Conservation (phyloP, 106 monocot genomes). For the Acorus gramineus region DNA sequence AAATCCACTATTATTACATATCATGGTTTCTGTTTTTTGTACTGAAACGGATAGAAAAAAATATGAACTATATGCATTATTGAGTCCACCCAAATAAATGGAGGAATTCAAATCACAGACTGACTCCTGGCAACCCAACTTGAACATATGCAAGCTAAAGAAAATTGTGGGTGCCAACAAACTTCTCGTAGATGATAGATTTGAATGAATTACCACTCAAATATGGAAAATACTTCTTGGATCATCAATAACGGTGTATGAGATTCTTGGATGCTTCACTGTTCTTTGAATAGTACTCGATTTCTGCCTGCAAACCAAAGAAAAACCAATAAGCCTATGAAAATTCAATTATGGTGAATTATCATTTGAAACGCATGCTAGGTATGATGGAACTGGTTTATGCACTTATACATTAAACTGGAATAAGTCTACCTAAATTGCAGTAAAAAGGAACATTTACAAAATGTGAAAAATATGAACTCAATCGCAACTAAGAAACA, state of each 20-base stretch:
- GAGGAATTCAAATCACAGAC: no score
- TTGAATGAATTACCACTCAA: no score
- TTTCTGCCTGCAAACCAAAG: constrained; percentile 39
- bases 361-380: not conserved
- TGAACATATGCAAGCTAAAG: no score
- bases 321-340: not conserved
- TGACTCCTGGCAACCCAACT: no score
- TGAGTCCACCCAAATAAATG: no score
- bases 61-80: no score
- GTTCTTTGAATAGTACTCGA: constrained; percentile 41
- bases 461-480: not conserved
- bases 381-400: not conserved
- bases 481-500: not conserved
- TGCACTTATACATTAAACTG: not conserved
- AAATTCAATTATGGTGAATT: not conserved
- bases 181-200: no score
- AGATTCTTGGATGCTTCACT: constrained; percentile 32
- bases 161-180: no score
- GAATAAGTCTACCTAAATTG: not conserved
- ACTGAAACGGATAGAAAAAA: no score
- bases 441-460: not conserved
- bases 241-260: constrained; percentile 34
- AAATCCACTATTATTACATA: no score
- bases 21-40: no score
- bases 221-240: no score